Percentiles rank a stretch among this genome's conserved stretches.
These are phyloP conservation scores for Eucalyptus paniculata DNA, from an alignment of 345 rosid genomes.

Conservation along the genomic window DNA sequence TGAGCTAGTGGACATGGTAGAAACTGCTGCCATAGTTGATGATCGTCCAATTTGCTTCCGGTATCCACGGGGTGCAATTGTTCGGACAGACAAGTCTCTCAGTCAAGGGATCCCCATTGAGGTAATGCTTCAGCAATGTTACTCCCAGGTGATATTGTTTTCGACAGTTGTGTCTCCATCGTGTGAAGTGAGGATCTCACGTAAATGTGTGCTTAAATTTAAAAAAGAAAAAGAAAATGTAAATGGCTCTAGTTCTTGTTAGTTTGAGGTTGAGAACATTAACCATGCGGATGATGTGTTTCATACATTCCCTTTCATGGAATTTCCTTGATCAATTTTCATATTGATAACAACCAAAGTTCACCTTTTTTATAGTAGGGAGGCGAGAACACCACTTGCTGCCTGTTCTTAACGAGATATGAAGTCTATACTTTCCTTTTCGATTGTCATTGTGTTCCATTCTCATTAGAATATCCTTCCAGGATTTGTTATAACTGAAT, in stretches of 20 bases:
- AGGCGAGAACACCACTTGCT: not conserved
- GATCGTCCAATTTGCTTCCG: slow-evolving; percentile 88
- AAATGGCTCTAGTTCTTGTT: not conserved
- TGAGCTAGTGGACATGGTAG: slow-evolving; percentile 84
- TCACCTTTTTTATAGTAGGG: not conserved
- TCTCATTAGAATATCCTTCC: not conserved
- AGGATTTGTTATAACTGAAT: not conserved
- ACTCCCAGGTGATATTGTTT: not conserved
- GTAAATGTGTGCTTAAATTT: not conserved
- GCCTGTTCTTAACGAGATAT: not conserved
- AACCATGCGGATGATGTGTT: not conserved
- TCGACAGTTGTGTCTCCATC: not conserved
- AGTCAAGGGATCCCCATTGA: slow-evolving; percentile 53
- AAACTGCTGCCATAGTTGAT: slow-evolving; percentile 58
- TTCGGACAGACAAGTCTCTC: slow-evolving; percentile 25
- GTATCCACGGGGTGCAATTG: slow-evolving; percentile 73
- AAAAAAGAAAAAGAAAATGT: not conserved
- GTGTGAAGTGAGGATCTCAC: not conserved
- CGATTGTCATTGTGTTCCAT: not conserved
- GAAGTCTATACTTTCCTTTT: not conserved
- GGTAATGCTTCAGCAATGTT: slow-evolving; percentile 21
- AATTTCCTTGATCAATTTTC: not conserved
- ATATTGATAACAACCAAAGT: not conserved
- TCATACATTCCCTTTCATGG: not conserved
- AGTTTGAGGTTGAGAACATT: not conserved